These are phyloP conservation scores for Viola pubescens DNA, from an alignment of 441 rosid genomes.

Conservation along the genomic window DNA sequence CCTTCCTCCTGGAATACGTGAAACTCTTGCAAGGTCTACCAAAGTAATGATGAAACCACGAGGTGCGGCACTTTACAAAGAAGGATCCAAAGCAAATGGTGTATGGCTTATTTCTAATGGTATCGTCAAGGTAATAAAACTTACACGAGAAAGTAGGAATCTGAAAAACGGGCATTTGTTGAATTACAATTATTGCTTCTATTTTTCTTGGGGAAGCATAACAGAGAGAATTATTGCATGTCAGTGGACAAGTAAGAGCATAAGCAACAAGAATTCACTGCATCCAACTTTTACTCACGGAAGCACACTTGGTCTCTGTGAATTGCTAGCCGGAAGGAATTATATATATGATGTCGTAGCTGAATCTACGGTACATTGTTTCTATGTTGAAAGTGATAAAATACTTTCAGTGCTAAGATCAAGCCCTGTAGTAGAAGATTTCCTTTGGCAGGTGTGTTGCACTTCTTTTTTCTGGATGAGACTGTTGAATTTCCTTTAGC, in stretches of 20 bases:
- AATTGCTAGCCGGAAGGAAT: conserved; percentile 70
- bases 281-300: conserved; percentile 91
- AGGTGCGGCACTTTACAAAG: conserved; percentile 65
- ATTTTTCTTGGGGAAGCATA: conserved; percentile 1
- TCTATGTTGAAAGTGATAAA: conserved; percentile 52
- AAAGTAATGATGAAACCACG: conserved; percentile 67
- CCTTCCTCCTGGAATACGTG: conserved; percentile 46
- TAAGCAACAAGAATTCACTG: conserved; percentile 60
- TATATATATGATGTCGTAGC: conserved; percentile 66
- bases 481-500: too few species aligned
- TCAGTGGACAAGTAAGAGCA: conserved; percentile 78
- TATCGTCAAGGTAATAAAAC: conserved; percentile 58
- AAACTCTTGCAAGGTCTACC: conserved; percentile 41
- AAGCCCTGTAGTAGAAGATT: conserved; percentile 61
- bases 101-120: conserved; percentile 88
- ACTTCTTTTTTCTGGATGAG: not conserved
- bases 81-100: conserved; percentile 75
- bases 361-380: conserved; percentile 71
- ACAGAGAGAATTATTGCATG: conserved; percentile 20
- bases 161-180: not conserved
- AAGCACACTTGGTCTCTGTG: conserved; percentile 86
- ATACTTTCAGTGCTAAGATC: conserved; percentile 48
- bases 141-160: conserved; percentile 10
- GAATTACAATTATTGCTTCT: not conserved
- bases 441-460: conserved; percentile 79